Evolutionary conservation across 139 green algal genomes (phyloP), one percentile per base, ranked within the genome.

Genomic region (Trebouxia sp.): DNA sequence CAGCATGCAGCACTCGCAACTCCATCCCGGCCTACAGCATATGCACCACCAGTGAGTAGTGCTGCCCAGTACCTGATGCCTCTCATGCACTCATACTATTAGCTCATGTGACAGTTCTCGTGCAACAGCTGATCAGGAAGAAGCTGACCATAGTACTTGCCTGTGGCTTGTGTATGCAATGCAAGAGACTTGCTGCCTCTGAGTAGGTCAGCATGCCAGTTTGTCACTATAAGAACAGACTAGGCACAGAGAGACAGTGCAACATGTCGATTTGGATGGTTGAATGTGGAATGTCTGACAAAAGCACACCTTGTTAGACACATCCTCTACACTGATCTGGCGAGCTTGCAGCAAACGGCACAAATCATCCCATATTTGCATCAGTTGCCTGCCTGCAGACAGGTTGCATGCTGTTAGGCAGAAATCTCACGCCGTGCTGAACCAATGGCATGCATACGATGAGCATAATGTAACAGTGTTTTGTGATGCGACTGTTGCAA

Each of bases 311-410:
- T 97, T 98, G 86, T 96, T 96, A 42, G 88, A 95, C 28, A 99
- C 96, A 76, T 99, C 97, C 80, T 99, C 95, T 5, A 96, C 92
- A 22, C 86, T 91, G 28, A 96, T 85, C 45, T 88, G 77, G 1
- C 89, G 81, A 1, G 92, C 92, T 0, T 89, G 81, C 77, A 99
- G 89, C 74, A 89, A 62, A 28, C 72, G 47, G 82, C 96, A 99
- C 28, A 99, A 82, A 28, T 65, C 45, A 87, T 98, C 96, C 97
- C 97, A 99, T 24, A 99, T 66, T 37, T 78, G 55, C 89, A 99
- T 97, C 53, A 99, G 83, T 86, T 98, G 91, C 35, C 78, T 78
- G 10, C 95, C 95, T 67, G 78, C 80, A 75, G n/a, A n/a, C n/a
- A n/a, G n/a, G n/a, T n/a, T 43, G 43, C 42, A 39, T 14, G 11